Evolutionary conservation across 192 early-diverging fungal species (phyloP).

Genomic region (Coemansia sp.): DNA sequence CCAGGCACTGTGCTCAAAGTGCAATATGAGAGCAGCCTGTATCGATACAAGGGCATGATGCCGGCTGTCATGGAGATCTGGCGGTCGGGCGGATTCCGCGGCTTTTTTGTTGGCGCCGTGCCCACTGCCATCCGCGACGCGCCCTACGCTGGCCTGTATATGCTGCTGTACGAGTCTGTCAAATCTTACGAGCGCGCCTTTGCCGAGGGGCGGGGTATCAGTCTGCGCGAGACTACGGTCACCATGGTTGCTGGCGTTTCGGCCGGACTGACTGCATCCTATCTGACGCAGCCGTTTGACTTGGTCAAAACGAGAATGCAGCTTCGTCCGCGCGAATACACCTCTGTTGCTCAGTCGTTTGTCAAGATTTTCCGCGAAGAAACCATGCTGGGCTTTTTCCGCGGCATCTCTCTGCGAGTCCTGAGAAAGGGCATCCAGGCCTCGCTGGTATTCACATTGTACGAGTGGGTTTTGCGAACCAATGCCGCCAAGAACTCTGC

Average conservation of each 20-base stretch:
- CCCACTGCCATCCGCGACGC: conserved; percentile 89
- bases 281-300: conserved; percentile 92
- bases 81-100: conserved; percentile 68
- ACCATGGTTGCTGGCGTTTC: conserved; percentile 68
- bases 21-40: conserved; percentile 88
- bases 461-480: conserved; percentile 66
- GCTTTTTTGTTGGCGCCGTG: conserved; percentile 86
- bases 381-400: conserved; percentile 77
- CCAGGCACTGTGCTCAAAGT: conserved; percentile 94
- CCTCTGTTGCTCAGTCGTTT: conserved; percentile 45
- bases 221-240: conserved; percentile 61
- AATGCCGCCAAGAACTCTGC: conserved; percentile 13
- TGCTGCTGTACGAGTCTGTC: conserved; percentile 84
- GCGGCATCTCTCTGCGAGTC: conserved; percentile 81
- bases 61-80: conserved; percentile 73
- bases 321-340: conserved; percentile 76
- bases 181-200: conserved; percentile 60
- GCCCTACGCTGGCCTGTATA: conserved; percentile 89
- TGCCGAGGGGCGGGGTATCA: conserved; percentile 37
- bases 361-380: conserved; percentile 69
- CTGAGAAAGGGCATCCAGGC: conserved; percentile 83
- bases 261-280: conserved; percentile 75
- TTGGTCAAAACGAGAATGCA: conserved; percentile 94
- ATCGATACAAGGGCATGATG: conserved; percentile 75
- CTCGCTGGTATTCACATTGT: conserved; percentile 92